These are phyloP conservation scores for Physaria fendleri DNA, from an alignment of 345 rosid genomes.

Conservation along the genomic window DNA sequence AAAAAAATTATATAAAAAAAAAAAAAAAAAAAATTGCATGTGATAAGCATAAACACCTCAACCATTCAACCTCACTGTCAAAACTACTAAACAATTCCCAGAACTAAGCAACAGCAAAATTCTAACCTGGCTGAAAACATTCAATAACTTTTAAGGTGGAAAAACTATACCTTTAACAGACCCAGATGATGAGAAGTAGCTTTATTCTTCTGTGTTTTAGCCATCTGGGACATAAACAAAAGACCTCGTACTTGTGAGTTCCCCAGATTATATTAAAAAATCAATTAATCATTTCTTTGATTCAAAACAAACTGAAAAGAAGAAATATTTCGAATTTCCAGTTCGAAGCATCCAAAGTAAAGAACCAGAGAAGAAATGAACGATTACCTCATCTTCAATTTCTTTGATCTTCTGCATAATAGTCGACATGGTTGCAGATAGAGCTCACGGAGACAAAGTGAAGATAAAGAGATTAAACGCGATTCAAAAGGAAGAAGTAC, in stretches of 20 bases:
- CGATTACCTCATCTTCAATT: constrained; percentile 77
- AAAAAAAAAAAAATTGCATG: background rate
- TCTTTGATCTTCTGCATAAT: constrained; percentile 89
- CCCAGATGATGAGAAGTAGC: constrained; percentile 98
- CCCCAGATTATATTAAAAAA: background rate
- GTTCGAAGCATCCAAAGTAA: background rate
- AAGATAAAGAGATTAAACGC: background rate
- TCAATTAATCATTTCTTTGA: background rate
- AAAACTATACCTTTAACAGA: constrained; percentile 65
- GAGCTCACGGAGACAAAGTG: background rate
- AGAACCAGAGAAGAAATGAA: constrained; percentile 1
- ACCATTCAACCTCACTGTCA: constrained; percentile 3
- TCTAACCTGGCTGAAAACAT: background rate
- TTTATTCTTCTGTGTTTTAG: constrained; percentile 93
- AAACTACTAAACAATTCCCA: background rate
- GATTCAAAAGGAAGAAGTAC: background rate
- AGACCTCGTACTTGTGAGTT: background rate
- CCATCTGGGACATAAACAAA: constrained; percentile 56
- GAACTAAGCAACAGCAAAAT: background rate
- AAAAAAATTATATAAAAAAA: background rate
- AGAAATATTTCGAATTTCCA: background rate
- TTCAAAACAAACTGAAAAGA: background rate
- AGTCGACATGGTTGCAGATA: constrained; percentile 50
- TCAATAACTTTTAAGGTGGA: background rate
- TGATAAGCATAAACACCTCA: background rate